Percentiles rank a stretch among this genome's conserved stretches.
Conservation (phyloP, 2,329 filamentous ascomycete species). For the Hypoxylon rubiginosum region DNA sequence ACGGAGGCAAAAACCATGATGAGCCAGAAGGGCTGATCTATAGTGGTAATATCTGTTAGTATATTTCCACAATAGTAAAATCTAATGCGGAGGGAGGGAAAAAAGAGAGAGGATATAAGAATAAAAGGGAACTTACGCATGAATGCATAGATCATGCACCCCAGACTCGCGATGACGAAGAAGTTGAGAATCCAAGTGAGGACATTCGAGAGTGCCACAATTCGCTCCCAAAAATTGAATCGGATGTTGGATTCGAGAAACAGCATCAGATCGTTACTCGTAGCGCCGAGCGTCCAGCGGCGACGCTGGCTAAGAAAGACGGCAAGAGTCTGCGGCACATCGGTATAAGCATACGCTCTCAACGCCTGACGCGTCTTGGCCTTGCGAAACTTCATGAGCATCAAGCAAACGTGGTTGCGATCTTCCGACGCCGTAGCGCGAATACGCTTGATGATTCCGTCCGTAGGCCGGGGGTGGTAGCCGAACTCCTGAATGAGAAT, state of each 20-base stretch:
- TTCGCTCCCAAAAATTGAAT: constrained; percentile 60
- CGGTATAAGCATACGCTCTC: constrained; percentile 61
- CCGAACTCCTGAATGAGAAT: constrained; percentile 62
- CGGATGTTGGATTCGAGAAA: constrained; percentile 59
- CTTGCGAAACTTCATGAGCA: constrained; percentile 61
- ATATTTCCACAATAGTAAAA: neutral
- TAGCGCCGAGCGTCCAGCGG: constrained; percentile 63
- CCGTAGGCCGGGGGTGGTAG: constrained; percentile 63
- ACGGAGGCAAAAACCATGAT: constrained; percentile 48
- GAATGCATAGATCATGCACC: constrained; percentile 39
- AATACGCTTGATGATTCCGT: constrained; percentile 63
- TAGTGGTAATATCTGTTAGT: constrained; percentile 1
- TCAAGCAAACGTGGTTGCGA: constrained; percentile 63
- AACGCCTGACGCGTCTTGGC: constrained; percentile 62
- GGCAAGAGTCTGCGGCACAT: constrained; percentile 60
- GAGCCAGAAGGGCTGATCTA: constrained; percentile 41
- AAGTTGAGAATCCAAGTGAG: constrained; percentile 62
- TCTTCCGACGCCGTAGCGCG: constrained; percentile 65
- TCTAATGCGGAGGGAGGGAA: neutral
- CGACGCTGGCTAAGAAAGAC: constrained; percentile 65
- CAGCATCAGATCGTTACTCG: constrained; percentile 64
- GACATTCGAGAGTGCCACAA: constrained; percentile 62
- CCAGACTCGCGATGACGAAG: constrained; percentile 56
- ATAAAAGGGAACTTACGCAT: constrained; percentile 37
- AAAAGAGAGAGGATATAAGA: neutral